Conservation (phyloP, 208 protist genomes). For the Acanthamoeba healyi region DNA sequence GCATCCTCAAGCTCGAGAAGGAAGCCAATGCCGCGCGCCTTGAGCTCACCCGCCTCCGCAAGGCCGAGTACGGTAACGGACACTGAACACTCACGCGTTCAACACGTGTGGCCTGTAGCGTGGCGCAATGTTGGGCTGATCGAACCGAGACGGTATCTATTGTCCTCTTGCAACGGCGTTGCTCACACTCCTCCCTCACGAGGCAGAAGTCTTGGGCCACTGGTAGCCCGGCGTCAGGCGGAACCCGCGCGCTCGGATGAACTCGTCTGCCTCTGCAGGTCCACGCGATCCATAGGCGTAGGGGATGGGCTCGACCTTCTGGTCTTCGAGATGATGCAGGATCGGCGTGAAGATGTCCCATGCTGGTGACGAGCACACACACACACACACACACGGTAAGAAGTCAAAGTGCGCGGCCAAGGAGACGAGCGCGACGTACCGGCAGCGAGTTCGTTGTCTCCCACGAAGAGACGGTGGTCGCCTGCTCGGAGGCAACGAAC, state of each 20-base stretch:
- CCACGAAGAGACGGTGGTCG: constrained; percentile 80
- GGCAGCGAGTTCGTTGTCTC: constrained; percentile 88
- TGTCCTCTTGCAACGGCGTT: too few relatives aligned
- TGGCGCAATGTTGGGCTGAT: too few relatives aligned
- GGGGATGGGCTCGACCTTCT: constrained; percentile 58
- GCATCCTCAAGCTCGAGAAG: neutral
- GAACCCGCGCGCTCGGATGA: neutral
- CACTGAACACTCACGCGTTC: too few relatives aligned
- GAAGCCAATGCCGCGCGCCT: neutral
- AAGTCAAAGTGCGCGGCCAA: too few relatives aligned
- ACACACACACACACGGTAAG: too few relatives aligned
- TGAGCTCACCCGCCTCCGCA: neutral
- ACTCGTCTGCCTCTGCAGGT: constrained; percentile 72
- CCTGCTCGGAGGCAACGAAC: neutral
- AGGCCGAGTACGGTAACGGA: constrained; percentile 5
- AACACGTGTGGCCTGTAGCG: too few relatives aligned
- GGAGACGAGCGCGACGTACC: too few relatives aligned
- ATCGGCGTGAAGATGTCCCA: constrained; percentile 91
- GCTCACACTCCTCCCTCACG: too few relatives aligned
- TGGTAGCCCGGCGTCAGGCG: neutral
- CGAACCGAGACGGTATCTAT: too few relatives aligned
- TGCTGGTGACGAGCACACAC: constrained; percentile 68
- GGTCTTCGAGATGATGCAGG: constrained; percentile 76
- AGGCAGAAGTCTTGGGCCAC: neutral
- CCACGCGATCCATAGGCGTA: constrained; percentile 86